Conservation (phyloP, 2,329 filamentous ascomycete genomes). For the Stromatinia cepivora region DNA sequence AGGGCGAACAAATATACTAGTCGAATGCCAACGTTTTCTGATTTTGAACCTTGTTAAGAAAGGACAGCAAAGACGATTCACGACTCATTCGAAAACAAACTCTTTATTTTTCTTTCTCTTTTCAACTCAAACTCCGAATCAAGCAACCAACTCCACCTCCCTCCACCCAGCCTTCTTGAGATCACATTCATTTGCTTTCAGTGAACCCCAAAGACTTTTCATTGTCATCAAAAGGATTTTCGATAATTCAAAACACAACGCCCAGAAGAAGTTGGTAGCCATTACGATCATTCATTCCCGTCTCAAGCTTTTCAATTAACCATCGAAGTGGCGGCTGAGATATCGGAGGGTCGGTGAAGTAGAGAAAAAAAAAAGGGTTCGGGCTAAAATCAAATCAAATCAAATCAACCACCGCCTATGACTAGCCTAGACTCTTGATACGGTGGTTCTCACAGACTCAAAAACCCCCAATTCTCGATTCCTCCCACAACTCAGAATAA, state of each 20-base stretch:
- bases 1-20: neutral
- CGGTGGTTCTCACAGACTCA: neutral
- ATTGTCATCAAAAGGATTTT: neutral
- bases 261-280: neutral
- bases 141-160: too few species aligned
- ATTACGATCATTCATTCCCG: neutral
- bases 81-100: constrained; percentile 2
- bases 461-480: neutral
- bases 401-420: neutral
- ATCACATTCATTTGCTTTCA: neutral
- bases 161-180: neutral
- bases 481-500: neutral
- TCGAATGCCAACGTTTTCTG: neutral
- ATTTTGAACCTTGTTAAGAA: neutral
- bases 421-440: constrained; percentile 6
- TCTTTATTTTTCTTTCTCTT: neutral
- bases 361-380: neutral
- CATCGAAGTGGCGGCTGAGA: neutral
- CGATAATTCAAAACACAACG: neutral
- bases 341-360: constrained; percentile 2
- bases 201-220: neutral
- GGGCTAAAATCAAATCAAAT: constrained; percentile 1
- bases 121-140: neutral
- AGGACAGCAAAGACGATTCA: constrained; percentile 2
- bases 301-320: neutral